These are phyloP conservation scores for Microascus cirrosus DNA, from an alignment of 2,329 filamentous ascomycete genomes.

Conservation along the genomic window DNA sequence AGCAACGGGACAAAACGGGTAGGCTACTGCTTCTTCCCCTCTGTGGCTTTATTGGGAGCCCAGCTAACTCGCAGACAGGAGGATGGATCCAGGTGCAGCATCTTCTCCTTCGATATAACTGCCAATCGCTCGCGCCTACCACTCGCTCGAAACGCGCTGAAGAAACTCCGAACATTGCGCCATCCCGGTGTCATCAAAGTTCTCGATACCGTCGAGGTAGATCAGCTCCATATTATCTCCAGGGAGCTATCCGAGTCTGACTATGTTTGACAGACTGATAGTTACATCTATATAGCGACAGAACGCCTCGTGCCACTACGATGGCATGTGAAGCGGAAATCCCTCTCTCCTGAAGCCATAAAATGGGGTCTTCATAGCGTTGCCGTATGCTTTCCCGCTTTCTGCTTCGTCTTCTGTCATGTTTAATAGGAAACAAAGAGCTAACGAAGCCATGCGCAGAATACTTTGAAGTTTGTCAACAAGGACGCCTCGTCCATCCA, in stretches of 20 bases:
- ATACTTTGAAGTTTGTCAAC: slow-evolving; percentile 93
- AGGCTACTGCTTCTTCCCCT: slow-evolving; percentile 10
- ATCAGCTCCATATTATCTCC: neutral
- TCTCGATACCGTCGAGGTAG: slow-evolving; percentile 82
- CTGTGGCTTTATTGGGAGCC: neutral
- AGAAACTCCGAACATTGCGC: slow-evolving; percentile 83
- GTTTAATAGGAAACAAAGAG: neutral
- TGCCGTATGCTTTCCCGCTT: slow-evolving; percentile 42
- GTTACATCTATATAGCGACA: slow-evolving; percentile 92
- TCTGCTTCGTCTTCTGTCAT: neutral
- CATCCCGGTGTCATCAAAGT: slow-evolving; percentile 94
- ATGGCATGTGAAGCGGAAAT: slow-evolving; percentile 85
- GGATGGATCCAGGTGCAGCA: slow-evolving; percentile 87
- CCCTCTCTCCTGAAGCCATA: slow-evolving; percentile 78
- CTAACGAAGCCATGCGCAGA: slow-evolving; percentile 29
- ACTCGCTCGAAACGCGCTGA: slow-evolving; percentile 84
- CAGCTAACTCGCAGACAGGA: slow-evolving; percentile 45
- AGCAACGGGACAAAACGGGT: slow-evolving; percentile 90
- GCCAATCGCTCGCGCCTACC: slow-evolving; percentile 72
- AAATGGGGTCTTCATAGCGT: slow-evolving; percentile 93
- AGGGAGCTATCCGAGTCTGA: neutral
- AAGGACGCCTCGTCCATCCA: slow-evolving; percentile 87
- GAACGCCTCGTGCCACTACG: slow-evolving; percentile 77
- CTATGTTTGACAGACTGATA: slow-evolving; percentile 57
- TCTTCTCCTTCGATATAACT: slow-evolving; percentile 88